Base-by-base conservation (phyloP, 2,329 filamentous ascomycete genomes). In the Fusarium poae region DNA sequence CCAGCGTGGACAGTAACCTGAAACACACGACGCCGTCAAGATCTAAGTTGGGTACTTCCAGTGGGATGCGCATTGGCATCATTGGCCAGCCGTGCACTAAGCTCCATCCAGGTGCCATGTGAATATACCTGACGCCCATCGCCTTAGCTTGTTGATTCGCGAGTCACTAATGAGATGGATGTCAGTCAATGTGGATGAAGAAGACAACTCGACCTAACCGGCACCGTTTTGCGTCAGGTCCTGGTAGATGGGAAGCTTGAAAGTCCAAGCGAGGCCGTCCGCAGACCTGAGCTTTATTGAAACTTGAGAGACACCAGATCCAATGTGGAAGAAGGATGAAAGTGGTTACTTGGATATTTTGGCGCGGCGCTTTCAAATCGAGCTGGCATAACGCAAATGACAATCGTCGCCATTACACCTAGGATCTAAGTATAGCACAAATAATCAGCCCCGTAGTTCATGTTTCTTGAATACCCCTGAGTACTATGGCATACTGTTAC, bases 1-100 rank as follows among this genome's bases (percentile, higher is more conserved):
- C 58, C 64, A 68, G 70, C 57, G 55, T 52, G 65, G 64, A 73
- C 59, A 70, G 53, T 56, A 54, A 72, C 71, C 71, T 73, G 71
- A 73, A 73, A 73, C 71, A 58, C 55, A 64, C 52, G 60, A 71
- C 57, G 60, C 61, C 53, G 62, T 70, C 61, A 32, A 53, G 39
- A 50, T 60, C 52, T 48, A 60, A 68, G 56, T 61, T 54, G 52
- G 58, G 44, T 44, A 34, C n/a, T 61, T 40, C 37, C 56, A 30
- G 58, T 70, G 55, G 44, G 61, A 57, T 49, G 35, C 55, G 54
- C 40, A 62, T 51, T 52, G 30, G 50, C 35, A 53, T 65, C 43
- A 55, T 58, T 60, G 52, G 57, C 61, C 42, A 62, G 48, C 35
- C 42, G 61, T 34, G 50, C 53, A 56, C 50, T 49, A 46, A 27